Conservation (phyloP, 176 grass and related monocot genomes). For the Pontederia crassipes region DNA sequence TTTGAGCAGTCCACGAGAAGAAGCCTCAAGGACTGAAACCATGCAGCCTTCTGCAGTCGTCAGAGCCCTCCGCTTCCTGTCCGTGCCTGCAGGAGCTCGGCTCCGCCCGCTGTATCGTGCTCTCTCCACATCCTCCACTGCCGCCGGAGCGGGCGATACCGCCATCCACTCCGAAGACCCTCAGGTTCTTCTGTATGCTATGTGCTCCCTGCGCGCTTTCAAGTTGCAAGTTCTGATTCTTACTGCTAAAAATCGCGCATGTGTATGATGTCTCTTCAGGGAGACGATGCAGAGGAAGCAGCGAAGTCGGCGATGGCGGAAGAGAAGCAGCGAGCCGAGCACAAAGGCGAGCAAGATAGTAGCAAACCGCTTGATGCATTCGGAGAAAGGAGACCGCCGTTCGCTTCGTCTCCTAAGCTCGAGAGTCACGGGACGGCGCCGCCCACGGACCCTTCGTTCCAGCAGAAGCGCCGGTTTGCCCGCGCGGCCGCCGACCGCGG, state of each 20-base stretch:
- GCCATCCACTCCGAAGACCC: slow-evolving; percentile 37
- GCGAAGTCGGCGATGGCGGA: slow-evolving; percentile 33
- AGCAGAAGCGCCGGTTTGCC: slow-evolving; percentile 40
- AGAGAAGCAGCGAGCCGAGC: neutral
- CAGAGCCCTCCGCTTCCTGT: slow-evolving; percentile 16
- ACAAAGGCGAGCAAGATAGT: neutral
- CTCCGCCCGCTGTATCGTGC: neutral
- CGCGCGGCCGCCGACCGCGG: neutral
- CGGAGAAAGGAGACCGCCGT: slow-evolving; percentile 35
- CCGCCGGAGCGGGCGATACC: slow-evolving; percentile 13
- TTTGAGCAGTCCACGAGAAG: too few species aligned
- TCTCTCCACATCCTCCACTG: neutral
- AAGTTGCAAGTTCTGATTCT: too few species aligned
- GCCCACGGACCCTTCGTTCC: slow-evolving; percentile 18
- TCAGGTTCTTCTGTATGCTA: slow-evolving; percentile 1
- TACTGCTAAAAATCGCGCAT: neutral
- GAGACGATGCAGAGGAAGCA: slow-evolving; percentile 28
- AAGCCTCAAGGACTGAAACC: too few species aligned
- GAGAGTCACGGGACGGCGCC: slow-evolving; percentile 29
- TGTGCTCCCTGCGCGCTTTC: too few species aligned
- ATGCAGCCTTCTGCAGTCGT: neutral
- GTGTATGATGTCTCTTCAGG: slow-evolving; percentile 3
- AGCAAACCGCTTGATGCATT: neutral
- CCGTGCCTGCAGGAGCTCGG: neutral
- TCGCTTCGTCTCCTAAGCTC: slow-evolving; percentile 39